Conservation (phyloP, 148 eudicot species). For the Vaccinium myrtillus region DNA sequence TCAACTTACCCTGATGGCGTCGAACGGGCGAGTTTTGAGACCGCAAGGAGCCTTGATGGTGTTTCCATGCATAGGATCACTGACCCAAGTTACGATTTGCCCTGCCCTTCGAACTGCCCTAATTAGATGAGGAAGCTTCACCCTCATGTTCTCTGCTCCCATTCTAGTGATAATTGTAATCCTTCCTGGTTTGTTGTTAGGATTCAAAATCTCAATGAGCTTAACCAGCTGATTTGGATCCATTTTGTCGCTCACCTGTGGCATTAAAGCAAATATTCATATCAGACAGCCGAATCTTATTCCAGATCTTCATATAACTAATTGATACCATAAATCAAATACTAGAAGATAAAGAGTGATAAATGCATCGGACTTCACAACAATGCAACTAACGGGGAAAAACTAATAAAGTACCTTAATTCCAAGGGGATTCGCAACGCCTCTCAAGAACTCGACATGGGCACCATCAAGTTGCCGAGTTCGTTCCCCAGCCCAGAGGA, state of each 20-base stretch:
- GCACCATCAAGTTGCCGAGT: slow-evolving; percentile 96
- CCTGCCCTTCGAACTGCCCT: slow-evolving; percentile 93
- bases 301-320: not conserved
- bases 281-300: not conserved
- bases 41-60: slow-evolving; percentile 97
- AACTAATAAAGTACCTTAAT: slow-evolving; percentile 55
- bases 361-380: not conserved
- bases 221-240: slow-evolving; percentile 72
- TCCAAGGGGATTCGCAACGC: slow-evolving; percentile 92
- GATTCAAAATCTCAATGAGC: slow-evolving; percentile 89
- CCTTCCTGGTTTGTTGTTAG: slow-evolving; percentile 86
- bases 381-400: too few species aligned
- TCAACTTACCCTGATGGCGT: slow-evolving; percentile 75
- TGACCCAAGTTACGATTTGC: slow-evolving; percentile 94
- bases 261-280: slow-evolving; percentile 7
- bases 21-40: slow-evolving; percentile 90
- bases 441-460: slow-evolving; percentile 87
- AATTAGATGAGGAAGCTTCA: slow-evolving; percentile 90
- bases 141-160: slow-evolving; percentile 99
- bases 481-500: slow-evolving; percentile 92
- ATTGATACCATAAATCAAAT: not conserved
- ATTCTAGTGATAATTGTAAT: slow-evolving; percentile 86
- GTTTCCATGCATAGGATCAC: slow-evolving; percentile 94
- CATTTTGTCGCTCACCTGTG: slow-evolving; percentile 94
- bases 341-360: not conserved